Evolutionary conservation across 148 eudicot species (phyloP), one percentile per base, ranked within the genome.

Genomic region (Nyssa sinensis): DNA sequence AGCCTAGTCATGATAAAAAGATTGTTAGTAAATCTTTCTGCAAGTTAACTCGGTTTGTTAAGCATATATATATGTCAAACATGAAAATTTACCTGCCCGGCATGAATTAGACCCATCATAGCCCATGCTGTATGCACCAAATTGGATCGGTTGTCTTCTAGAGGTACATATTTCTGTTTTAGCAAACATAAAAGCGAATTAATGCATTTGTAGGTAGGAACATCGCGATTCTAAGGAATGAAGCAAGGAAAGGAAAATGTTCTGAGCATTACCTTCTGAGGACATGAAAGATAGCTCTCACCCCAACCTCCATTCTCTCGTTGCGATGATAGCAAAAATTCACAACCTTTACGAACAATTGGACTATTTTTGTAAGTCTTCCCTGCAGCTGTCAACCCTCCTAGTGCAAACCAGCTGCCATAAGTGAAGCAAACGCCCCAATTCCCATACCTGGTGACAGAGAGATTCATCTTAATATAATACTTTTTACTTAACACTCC

Each of bases 381-480:
- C 8, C 88, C 84, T 16, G 70, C 74, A n/a, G 82, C 82, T 35
- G 80, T 71, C 24, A 88, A 61, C 0, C 81, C 91, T 64, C 81
- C 82, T 5, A 88, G 71, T 19, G 87, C 91, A 75, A 83, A 85
- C 84, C 84, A 85, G 14, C 84, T 71, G 2, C 80, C 88, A 41
- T 88, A 88, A 1, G 82, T 83, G 29, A 79, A 88, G 69, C 91
- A 88, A 39, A 85, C 73, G 0, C 91, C 91, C 91, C 91, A 88
- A 25, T 57, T 44, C 13, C 91, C 87, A 61, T 79, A 79, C 91
- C 91, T 88, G 55, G 7, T 13, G 28, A 37, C 55, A 35, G 66
- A 7, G 24, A 0, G 21, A 24, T 16, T 4, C 7, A 27, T 19
- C 19, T 12, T 25, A n/a, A n/a, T n/a, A n/a, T n/a, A n/a, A n/a